These are phyloP conservation scores for Oryza punctata DNA, from an alignment of 176 grass and related monocot species.

Conservation along the genomic window DNA sequence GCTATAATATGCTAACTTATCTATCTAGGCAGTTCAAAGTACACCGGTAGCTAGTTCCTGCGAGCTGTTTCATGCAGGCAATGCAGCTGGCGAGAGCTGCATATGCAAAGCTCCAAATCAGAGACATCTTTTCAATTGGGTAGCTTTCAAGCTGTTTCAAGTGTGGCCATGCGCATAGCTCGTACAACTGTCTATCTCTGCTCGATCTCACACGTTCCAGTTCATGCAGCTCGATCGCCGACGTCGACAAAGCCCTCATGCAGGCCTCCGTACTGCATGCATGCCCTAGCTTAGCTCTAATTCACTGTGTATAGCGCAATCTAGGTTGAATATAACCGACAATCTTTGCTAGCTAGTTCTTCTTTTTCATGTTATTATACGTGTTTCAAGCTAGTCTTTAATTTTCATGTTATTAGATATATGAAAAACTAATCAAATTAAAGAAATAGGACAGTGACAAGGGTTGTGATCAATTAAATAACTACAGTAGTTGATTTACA, in stretches of 20 bases:
- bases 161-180: constrained; percentile 5
- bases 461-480: background rate
- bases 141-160: background rate
- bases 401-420: background rate
- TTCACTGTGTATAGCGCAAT: background rate
- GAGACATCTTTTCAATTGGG: constrained; percentile 4
- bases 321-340: background rate
- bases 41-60: background rate
- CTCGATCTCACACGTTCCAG: constrained; percentile 23
- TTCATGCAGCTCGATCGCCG: constrained; percentile 7
- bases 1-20: background rate
- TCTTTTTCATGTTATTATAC: too few relatives aligned
- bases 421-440: background rate
- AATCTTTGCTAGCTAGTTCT: background rate
- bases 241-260: constrained; percentile 17
- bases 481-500: background rate
- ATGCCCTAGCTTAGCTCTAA: background rate
- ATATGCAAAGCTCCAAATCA: constrained; percentile 10
- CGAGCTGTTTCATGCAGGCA: background rate
- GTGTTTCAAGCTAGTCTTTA: background rate
- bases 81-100: constrained; percentile 19
- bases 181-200: constrained; percentile 41
- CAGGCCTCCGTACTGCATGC: background rate
- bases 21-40: background rate
- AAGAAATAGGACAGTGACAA: background rate